Percentiles rank a stretch among this genome's conserved stretches.
Conservation (phyloP, 2,329 filamentous ascomycete genomes). For the Colletotrichum tanaceti region DNA sequence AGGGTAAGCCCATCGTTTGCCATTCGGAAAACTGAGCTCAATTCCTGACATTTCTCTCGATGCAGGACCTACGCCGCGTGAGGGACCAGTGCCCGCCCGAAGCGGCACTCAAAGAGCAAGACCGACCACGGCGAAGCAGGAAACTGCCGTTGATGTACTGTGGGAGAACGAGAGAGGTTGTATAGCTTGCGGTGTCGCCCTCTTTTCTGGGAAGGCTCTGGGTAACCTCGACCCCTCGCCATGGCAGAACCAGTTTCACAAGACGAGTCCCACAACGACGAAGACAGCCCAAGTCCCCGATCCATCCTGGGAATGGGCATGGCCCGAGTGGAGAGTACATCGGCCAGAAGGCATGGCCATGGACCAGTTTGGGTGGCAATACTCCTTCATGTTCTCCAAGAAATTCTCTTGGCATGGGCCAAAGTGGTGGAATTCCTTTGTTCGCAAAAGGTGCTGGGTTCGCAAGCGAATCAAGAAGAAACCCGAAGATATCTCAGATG, state of each 20-base stretch:
- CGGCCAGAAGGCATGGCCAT: constrained; percentile 76
- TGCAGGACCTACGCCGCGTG: constrained; percentile 35
- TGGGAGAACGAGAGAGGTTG: constrained; percentile 96
- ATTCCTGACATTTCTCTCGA: background rate
- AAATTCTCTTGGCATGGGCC: constrained; percentile 87
- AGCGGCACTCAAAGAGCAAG: constrained; percentile 13
- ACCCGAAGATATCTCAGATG: constrained; percentile 55
- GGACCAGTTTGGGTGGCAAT: constrained; percentile 95
- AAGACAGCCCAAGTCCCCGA: constrained; percentile 92
- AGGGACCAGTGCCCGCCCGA: constrained; percentile 9
- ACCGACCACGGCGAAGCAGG: constrained; percentile 48
- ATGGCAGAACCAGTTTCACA: constrained; percentile 81
- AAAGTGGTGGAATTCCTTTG: constrained; percentile 94
- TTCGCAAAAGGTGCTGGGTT: constrained; percentile 89
- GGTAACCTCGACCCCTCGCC: constrained; percentile 86
- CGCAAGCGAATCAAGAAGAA: constrained; percentile 78
- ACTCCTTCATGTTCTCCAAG: constrained; percentile 86
- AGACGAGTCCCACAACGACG: constrained; percentile 73
- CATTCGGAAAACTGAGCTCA: background rate
- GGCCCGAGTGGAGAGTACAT: constrained; percentile 73
- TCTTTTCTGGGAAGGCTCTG: constrained; percentile 89
- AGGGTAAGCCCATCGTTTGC: constrained; percentile 24
- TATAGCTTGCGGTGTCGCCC: constrained; percentile 87
- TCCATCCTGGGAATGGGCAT: constrained; percentile 92
- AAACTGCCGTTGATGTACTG: constrained; percentile 81